Base-by-base conservation (phyloP, 73 alveolate species). In the Symbiodinium natans region DNA sequence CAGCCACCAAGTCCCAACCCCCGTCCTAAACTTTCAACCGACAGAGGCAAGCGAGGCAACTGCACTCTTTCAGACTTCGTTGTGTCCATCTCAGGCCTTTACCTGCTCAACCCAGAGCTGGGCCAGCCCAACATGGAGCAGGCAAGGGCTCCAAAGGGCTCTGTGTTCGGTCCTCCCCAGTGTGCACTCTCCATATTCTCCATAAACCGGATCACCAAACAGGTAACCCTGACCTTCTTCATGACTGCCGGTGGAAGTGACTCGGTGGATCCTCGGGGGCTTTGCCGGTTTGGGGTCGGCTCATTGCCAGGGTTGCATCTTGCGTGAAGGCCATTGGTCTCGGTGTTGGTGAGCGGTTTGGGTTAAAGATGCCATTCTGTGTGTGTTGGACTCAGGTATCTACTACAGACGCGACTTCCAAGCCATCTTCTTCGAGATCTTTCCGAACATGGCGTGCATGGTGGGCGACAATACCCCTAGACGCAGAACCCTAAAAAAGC, bases 91-190 rank as follows among this genome's bases (percentile, higher is more conserved):
- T n/a, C 13, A 90, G 96, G 96, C 38, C 74, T 90, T 3, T 90
- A 90, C 96, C 19, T 90, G 43, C 52, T 90, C 88, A 90, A 90
- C 87, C n/a, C 96, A n/a, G 96, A 90, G 27, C 88, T 90, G 52
- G 96, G 95, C 83, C 96, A 90, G 41, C 96, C 96, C 10, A 90
- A 90, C 77, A 27, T 90, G 88, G 96, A 90, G 77, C 96, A 90
- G 80, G 80, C 36, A 27, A 15, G n/a, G n/a, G n/a, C n/a, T n/a
- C n/a, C n/a, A n/a, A 46, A 46, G 59, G 59, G 59, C 13, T 46
- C 59, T 9, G 59, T 6, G 59, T 46, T 46, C 13, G 13, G 59
- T n/a, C n/a, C n/a, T n/a, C n/a, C n/a, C n/a, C n/a, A n/a, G n/a
- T n/a, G n/a, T n/a, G n/a, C n/a, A n/a, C n/a, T n/a, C n/a, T n/a